Evolutionary conservation across 2,329 filamentous ascomycete species (phyloP), one percentile per base, ranked within the genome.

Genomic region (Aspergillus carbonarius): DNA sequence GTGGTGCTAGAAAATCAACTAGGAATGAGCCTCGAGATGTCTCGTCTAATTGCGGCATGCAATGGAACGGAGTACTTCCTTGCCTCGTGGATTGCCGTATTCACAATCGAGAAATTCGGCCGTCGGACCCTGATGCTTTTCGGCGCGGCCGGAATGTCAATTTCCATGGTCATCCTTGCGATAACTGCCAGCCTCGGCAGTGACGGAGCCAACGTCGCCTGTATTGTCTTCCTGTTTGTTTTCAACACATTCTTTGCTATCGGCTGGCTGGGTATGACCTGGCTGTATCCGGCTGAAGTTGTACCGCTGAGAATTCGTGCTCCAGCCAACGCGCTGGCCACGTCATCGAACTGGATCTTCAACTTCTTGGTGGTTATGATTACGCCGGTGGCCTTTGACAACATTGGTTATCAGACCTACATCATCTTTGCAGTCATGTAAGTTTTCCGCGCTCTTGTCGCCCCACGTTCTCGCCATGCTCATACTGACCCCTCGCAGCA

Each of bases 121-220:
- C 77, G 89, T 27, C 82, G 89, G 17, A 83, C 84, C 68, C 82
- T 92, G 60, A 91, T 92, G 87, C 75, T 92, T 17, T 84, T 90
- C 62, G 88, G 88, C 54, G 85, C 85, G 0, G 75, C 83, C 34
- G 86, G 86, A 0, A 86, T 88, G 78, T 85, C 85, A 37, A 69
- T 81, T 1, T 85, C 84, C 53, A 91, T 91, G 88, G 82, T 86
- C 2, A 80, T 91, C 23, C 69, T 82, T 4, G 76, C 79, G 5
- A 68, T 71, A 35, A 65, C 68, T 3, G 67, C 70, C 30, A 68
- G 59, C 25, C 64, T 71, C 2, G 59, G 60, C 18, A 65, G 60
- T 37, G 46, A 62, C 47, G 48, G 56, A 7, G 64, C 70, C 15
- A 67, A 68, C 58, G 64, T 72, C n/a, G 68, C 64, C 3, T 68